Conservation (phyloP, 108 stramenopile genomes). For the Aureococcus anophagefferens region DNA sequence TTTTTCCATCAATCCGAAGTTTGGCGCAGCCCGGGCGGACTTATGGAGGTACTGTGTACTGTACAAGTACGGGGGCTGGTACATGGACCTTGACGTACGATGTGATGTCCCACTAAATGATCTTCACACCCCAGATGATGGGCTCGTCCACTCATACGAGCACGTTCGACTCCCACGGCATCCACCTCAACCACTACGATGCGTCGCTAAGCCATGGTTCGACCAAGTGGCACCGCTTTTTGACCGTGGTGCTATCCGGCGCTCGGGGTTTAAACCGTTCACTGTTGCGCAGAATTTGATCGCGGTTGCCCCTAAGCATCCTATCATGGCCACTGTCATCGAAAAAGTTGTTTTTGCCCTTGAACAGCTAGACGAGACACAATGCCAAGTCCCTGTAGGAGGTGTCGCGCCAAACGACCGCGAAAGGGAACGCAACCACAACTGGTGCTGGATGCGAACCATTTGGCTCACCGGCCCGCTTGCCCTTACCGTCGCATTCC, state of each 20-base stretch:
- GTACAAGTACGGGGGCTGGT: slow-evolving; percentile 9
- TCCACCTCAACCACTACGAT: not conserved
- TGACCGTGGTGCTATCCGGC: not conserved
- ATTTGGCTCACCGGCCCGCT: not conserved
- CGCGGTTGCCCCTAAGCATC: not conserved
- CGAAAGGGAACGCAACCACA: not conserved
- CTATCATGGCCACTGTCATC: not conserved
- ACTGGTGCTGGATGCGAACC: not conserved
- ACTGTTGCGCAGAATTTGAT: not conserved
- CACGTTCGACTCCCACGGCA: not conserved
- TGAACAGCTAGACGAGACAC: not conserved
- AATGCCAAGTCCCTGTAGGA: too few species aligned
- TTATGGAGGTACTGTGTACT: slow-evolving; percentile 10
- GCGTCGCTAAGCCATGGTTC: not conserved
- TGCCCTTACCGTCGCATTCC: not conserved
- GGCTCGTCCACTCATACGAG: not conserved
- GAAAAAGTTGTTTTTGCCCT: not conserved
- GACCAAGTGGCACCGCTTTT: too few species aligned
- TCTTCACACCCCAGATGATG: not conserved
- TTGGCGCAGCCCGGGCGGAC: slow-evolving; percentile 8
- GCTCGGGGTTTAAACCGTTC: too few species aligned
- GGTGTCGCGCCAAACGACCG: not conserved
- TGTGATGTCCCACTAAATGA: not conserved
- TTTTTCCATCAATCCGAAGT: slow-evolving; percentile 1
- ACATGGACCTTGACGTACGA: slow-evolving; percentile 2